A percentile compares a stretch with the other conserved stretches of the same genome.
These are phyloP conservation scores for Phytophthora syringae DNA, from an alignment of 352 stramenopile species.

Conservation along the genomic window DNA sequence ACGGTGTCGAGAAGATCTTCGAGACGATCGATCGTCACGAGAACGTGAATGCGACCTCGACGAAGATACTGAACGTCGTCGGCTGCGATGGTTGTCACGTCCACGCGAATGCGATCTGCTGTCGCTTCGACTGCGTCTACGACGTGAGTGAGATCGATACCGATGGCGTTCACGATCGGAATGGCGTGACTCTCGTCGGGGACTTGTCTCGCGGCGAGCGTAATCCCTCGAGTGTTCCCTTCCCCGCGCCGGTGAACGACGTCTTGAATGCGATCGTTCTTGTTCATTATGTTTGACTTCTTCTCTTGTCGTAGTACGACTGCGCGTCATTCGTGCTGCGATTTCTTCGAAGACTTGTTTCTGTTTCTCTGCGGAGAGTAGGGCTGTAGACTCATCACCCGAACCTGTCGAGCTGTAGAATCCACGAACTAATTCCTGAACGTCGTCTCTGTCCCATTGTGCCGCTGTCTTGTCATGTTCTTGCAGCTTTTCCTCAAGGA, in stretches of 20 bases:
- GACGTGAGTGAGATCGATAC: slow-evolving; percentile 26
- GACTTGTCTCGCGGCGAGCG: slow-evolving; percentile 11
- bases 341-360: slow-evolving; percentile 37
- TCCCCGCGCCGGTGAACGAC: slow-evolving; percentile 13
- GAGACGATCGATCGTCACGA: slow-evolving; percentile 22
- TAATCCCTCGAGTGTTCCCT: slow-evolving; percentile 6
- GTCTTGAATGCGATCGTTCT: slow-evolving; percentile 2
- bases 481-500: slow-evolving; percentile 39
- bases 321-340: slow-evolving; percentile 3
- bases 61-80: slow-evolving; percentile 38
- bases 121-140: slow-evolving; percentile 26
- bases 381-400: slow-evolving; percentile 11
- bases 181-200: slow-evolving; percentile 20
- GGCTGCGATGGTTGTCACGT: slow-evolving; percentile 22
- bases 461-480: slow-evolving; percentile 11
- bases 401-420: slow-evolving; percentile 34
- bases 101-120: slow-evolving; percentile 28
- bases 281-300: slow-evolving; percentile 6
- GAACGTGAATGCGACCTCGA: slow-evolving; percentile 48
- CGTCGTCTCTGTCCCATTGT: slow-evolving; percentile 30
- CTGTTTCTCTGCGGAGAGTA: slow-evolving; percentile 34
- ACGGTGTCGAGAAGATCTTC: slow-evolving; percentile 20
- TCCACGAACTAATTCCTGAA: slow-evolving; percentile 33
- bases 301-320: neutral
- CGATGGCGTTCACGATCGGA: slow-evolving; percentile 18